Base-by-base conservation (phyloP, 2,329 filamentous ascomycete species). In the Verticillium isaacii region DNA sequence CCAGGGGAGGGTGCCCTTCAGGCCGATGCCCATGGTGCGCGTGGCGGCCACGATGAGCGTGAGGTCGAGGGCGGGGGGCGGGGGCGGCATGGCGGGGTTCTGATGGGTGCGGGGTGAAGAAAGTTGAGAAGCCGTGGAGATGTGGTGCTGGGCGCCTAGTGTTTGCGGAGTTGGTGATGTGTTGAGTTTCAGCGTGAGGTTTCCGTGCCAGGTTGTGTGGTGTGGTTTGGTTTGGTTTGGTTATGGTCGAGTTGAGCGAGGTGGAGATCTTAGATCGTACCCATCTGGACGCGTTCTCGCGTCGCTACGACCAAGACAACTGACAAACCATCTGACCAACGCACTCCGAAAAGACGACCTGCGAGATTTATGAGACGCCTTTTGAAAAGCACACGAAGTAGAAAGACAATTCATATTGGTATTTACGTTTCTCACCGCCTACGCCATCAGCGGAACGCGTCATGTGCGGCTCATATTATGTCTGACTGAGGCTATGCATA, bases 21-120 rank as follows among this genome's bases (percentile, higher is more conserved):
- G 82, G 63, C 95, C 95, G 70, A 99, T 98, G 73, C 95, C 95
- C 81, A 97, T 91, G 69, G 82, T 86, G 59, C 89, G 88, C n/a
- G 93, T 96, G 19, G 93, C 89, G n/a, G 92, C 94, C 69, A 97
- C 92, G 74, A 98, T 90, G 69, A 97, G 85, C n/a, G 92, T 97
- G 60, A 97, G 80, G 67, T 92, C 88, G 60, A 79, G 72, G 57
- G 75, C 69, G 62, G 74, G 69, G 75, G 56, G 19, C 45, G 64
- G 66, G 52, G 59, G 56, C 60, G 58, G 45, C 45, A 65, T 63
- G 56, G 23, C 56, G 25, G 55, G 55, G n/a, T 23, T 12, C 37
- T 19, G n/a, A 6, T 36, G 32, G 9, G n/a, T n/a, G 32, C 19
- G 23, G 15, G 25, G 7, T 54, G 8, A 6, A 19, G 11, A 17